A percentile compares a stretch with the other conserved stretches of the same genome.
phyloP scores from a whole-genome alignment of 2,329 filamentous ascomycete genomes.

The Botryotinia globosa region DNA sequence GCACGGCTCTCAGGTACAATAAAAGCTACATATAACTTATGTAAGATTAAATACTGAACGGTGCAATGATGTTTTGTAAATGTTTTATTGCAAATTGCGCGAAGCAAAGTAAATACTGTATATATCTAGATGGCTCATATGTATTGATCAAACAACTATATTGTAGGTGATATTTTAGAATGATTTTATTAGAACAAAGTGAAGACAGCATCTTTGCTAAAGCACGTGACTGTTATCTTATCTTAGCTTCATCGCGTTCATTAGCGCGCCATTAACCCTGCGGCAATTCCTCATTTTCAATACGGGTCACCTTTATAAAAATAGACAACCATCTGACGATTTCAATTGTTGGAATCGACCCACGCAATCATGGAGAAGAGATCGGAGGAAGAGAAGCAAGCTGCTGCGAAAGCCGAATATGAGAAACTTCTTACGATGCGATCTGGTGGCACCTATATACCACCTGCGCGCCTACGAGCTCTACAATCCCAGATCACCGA shows the following conservation, averaged over 20 bases:
- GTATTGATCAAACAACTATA: background rate
- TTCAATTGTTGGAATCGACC: background rate
- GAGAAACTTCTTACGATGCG: conserved; percentile 89
- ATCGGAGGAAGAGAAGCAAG: conserved; percentile 81
- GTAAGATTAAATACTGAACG: background rate
- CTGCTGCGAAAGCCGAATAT: conserved; percentile 86
- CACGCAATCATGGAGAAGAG: conserved; percentile 34
- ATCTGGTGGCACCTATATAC: conserved; percentile 94
- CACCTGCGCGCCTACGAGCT: conserved; percentile 83
- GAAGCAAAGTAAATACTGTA: background rate
- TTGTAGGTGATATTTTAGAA: background rate
- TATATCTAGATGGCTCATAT: background rate
- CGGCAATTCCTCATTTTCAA: background rate
- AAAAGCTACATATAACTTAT: background rate
- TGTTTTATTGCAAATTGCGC: background rate
- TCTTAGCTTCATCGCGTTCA: background rate
- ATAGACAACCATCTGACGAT: background rate
- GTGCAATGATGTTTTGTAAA: background rate
- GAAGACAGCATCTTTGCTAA: background rate
- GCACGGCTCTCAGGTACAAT: background rate
- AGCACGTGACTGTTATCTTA: background rate
- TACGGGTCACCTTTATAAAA: background rate
- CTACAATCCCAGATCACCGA: conserved; percentile 97
- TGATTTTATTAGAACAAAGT: background rate
- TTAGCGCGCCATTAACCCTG: background rate